These are phyloP conservation scores for Ascoidea rubescens DNA, from an alignment of 805 yeast genomes.

Conservation along the genomic window DNA sequence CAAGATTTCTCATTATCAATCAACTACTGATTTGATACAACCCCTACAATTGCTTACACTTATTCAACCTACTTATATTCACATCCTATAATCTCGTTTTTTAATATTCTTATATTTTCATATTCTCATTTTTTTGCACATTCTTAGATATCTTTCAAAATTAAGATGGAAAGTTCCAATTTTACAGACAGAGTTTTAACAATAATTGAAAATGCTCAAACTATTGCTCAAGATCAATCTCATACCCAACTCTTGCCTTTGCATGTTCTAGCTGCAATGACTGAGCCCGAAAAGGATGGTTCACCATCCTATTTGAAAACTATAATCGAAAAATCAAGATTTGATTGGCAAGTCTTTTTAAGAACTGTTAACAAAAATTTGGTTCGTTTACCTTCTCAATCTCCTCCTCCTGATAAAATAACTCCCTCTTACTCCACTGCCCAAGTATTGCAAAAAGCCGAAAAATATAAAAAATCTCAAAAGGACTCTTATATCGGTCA, in stretches of 20 bases:
- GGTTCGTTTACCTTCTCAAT: constrained; percentile 77
- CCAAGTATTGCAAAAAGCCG: constrained; percentile 59
- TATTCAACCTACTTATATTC: too few species aligned
- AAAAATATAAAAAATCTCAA: constrained; percentile 69
- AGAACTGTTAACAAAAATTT: constrained; percentile 68
- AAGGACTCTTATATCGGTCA: constrained; percentile 89
- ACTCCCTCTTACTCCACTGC: constrained; percentile 67
- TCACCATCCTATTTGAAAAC: constrained; percentile 56
- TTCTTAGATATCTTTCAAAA: too few species aligned
- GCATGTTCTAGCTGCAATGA: constrained; percentile 86
- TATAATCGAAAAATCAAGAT: constrained; percentile 72
- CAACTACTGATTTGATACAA: too few species aligned
- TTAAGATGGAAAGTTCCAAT: constrained; percentile 50
- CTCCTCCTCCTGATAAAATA: constrained; percentile 78
- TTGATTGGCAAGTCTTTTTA: constrained; percentile 72
- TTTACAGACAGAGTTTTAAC: constrained; percentile 89
- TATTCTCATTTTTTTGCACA: too few species aligned
- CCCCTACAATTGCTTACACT: too few species aligned
- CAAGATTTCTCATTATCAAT: too few species aligned
- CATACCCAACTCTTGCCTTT: constrained; percentile 79
- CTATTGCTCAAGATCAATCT: constrained; percentile 71
- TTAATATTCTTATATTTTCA: too few species aligned
- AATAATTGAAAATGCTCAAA: constrained; percentile 64
- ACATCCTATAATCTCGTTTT: too few species aligned
- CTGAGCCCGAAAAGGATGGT: constrained; percentile 46